A percentile compares a stretch with the other conserved stretches of the same genome.
These are phyloP conservation scores for Krasilnikovozyma curviuscula DNA, from an alignment of 768 basidiomycete genomes.

Conservation along the genomic window DNA sequence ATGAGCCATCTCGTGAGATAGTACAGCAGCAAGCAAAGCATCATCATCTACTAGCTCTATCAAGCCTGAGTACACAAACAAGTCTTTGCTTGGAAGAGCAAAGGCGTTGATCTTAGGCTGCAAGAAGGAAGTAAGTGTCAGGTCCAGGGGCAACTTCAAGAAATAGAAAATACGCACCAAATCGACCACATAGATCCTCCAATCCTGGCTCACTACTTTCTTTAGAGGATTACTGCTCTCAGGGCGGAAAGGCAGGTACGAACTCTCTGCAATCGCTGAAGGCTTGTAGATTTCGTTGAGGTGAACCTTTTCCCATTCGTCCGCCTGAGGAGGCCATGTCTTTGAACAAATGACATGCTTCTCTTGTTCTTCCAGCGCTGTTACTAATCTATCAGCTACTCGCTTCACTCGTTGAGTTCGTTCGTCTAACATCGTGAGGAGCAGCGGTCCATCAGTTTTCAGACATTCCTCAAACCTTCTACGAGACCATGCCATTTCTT, in stretches of 20 bases:
- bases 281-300: conserved; percentile 14
- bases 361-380: conserved; percentile 26
- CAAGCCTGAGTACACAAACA: conserved; percentile 32
- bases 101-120: conserved; percentile 30
- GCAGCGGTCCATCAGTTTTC: conserved; percentile 24
- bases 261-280: conserved; percentile 19
- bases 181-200: conserved; percentile 32
- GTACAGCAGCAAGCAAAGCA: conserved; percentile 29
- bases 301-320: conserved; percentile 8
- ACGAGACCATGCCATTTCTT: conserved; percentile 31
- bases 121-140: background rate
- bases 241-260: conserved; percentile 27
- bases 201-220: conserved; percentile 24
- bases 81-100: conserved; percentile 30
- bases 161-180: conserved; percentile 26
- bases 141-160: background rate
- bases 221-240: conserved; percentile 30
- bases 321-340: conserved; percentile 23
- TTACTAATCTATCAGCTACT: conserved; percentile 27
- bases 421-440: conserved; percentile 26
- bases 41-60: conserved; percentile 30
- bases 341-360: conserved; percentile 22
- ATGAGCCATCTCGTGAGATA: conserved; percentile 30
- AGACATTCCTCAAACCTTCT: conserved; percentile 29
- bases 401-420: conserved; percentile 24